Evolutionary conservation across 2,329 filamentous ascomycete species (phyloP).

Genomic region (Endothia cerciana): DNA sequence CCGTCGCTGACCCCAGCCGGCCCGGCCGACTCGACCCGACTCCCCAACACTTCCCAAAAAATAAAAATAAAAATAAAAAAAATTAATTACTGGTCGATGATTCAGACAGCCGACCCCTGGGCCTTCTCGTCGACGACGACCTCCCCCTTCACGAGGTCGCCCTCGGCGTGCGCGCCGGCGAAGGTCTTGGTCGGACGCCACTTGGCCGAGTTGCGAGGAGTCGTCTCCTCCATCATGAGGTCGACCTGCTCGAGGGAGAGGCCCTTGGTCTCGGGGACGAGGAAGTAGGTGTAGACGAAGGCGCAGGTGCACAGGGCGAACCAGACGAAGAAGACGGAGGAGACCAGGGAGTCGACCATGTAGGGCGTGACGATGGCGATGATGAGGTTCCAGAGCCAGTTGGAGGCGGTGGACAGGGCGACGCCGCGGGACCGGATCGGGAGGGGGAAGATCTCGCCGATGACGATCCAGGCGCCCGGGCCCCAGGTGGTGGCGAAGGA

Average conservation of each 20-base stretch:
- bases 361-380: constrained; percentile 68
- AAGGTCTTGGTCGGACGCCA: constrained; percentile 43
- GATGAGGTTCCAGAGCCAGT: constrained; percentile 75
- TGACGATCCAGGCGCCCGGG: constrained; percentile 68
- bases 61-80: too few relatives aligned
- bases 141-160: constrained; percentile 23
- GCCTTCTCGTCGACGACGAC: background rate
- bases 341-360: constrained; percentile 60
- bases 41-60: too few relatives aligned
- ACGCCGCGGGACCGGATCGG: constrained; percentile 75
- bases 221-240: constrained; percentile 58
- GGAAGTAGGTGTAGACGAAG: constrained; percentile 59
- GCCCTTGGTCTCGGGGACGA: constrained; percentile 76
- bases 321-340: constrained; percentile 63
- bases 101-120: constrained; percentile 1
- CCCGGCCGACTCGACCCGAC: too few relatives aligned
- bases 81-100: too few relatives aligned
- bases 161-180: constrained; percentile 35
- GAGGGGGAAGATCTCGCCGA: constrained; percentile 77
- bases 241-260: constrained; percentile 75
- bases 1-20: background rate
- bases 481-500: constrained; percentile 76
- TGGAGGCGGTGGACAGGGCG: constrained; percentile 70
- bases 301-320: constrained; percentile 59
- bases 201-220: constrained; percentile 42